These are phyloP conservation scores for Fusarium ambrosium DNA, from an alignment of 2,329 filamentous ascomycete species.

Conservation along the genomic window DNA sequence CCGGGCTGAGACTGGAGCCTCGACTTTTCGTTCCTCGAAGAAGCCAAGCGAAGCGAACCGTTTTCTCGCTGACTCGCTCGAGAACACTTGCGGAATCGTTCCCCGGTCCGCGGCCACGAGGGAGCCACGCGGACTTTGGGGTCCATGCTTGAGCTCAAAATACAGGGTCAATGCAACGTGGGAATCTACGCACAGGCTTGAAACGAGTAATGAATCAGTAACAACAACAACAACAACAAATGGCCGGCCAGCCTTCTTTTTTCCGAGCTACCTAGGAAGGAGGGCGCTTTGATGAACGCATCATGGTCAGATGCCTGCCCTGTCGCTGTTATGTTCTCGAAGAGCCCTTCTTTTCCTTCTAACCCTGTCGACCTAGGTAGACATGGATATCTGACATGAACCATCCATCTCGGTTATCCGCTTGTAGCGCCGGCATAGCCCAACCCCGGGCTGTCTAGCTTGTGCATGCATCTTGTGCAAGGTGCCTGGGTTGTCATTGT, in stretches of 20 bases:
- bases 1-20: conserved; percentile 44
- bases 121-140: conserved; percentile 8
- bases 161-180: conserved; percentile 15
- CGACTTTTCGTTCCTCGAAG: neutral
- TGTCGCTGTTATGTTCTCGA: conserved; percentile 7
- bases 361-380: conserved; percentile 15
- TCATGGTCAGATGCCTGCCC: conserved; percentile 32
- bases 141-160: neutral
- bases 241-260: conserved; percentile 1
- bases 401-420: conserved; percentile 38
- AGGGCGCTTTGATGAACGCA: conserved; percentile 20
- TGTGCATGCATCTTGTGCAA: conserved; percentile 24
- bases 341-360: neutral
- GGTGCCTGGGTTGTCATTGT: conserved; percentile 9
- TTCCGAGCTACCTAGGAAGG: neutral
- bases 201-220: conserved; percentile 3
- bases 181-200: conserved; percentile 12
- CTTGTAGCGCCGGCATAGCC: conserved; percentile 36
- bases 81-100: conserved; percentile 5
- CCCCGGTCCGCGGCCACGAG: conserved; percentile 16
- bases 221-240: neutral
- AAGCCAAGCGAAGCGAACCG: neutral
- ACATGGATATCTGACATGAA: conserved; percentile 40
- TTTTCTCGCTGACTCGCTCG: conserved; percentile 11
- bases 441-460: conserved; percentile 23